Evolutionary conservation across 2,329 filamentous ascomycete species (phyloP).

Genomic region (Venturia oleaginea): DNA sequence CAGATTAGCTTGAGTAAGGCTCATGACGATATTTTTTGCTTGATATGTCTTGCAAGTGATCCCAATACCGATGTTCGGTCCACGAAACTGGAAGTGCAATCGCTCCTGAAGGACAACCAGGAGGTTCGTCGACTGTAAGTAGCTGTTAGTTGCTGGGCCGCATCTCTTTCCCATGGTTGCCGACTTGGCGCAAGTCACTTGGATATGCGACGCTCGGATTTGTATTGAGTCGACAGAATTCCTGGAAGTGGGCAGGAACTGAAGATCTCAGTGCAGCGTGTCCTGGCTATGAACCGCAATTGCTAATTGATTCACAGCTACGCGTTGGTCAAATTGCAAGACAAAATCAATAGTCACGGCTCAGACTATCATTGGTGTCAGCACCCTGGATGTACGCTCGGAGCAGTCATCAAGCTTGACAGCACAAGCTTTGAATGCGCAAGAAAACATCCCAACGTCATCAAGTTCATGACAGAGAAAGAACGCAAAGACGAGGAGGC

Average conservation of each 20-base stretch:
- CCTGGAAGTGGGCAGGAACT: no score
- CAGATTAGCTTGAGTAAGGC: not conserved
- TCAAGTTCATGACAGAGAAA: not conserved
- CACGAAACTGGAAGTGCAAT: not conserved
- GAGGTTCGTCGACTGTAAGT: not conserved
- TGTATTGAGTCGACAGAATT: no score
- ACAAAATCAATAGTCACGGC: not conserved
- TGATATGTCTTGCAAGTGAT: not conserved
- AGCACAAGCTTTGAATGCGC: not conserved
- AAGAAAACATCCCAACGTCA: not conserved
- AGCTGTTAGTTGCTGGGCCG: no score
- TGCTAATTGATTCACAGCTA: not conserved
- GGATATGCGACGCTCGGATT: no score
- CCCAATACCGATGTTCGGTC: not conserved
- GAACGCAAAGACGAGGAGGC: not conserved
- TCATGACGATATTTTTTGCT: not conserved
- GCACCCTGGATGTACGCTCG: not conserved
- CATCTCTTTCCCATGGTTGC: no score
- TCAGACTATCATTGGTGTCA: not conserved
- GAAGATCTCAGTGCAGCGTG: no score
- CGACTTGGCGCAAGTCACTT: no score
- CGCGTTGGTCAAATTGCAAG: not conserved
- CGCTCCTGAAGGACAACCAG: not conserved
- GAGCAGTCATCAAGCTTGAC: not conserved
- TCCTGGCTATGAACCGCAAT: not conserved